Percentiles rank a stretch among this genome's conserved stretches.
Conservation (phyloP, 2,329 filamentous ascomycete genomes). For the Tolypocladium album region DNA sequence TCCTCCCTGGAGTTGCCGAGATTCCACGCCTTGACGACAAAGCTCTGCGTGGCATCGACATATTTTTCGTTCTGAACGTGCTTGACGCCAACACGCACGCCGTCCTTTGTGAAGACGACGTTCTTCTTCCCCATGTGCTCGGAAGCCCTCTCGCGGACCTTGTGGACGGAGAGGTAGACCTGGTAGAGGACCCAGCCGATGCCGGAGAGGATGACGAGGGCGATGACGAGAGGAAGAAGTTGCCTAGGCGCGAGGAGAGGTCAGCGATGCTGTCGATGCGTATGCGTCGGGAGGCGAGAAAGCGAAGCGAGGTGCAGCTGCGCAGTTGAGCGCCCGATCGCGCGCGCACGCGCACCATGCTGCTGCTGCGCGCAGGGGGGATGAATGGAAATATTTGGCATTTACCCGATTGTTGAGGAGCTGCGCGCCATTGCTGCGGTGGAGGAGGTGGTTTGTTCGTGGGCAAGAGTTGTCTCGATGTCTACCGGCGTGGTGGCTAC, state of each 20-base stretch:
- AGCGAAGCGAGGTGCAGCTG: neutral
- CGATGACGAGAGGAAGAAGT: constrained; percentile 55
- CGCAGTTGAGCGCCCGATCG: neutral
- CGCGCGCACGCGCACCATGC: neutral
- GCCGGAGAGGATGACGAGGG: constrained; percentile 41
- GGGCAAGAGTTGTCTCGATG: neutral
- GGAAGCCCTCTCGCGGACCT: constrained; percentile 54
- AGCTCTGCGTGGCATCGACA: constrained; percentile 62
- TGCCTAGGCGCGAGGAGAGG: constrained; percentile 28
- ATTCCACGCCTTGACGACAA: constrained; percentile 57
- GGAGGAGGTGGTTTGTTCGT: neutral
- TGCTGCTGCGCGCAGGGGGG: neutral
- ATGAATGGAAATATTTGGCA: neutral
- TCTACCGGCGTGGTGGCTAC: neutral
- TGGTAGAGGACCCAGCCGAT: constrained; percentile 62
- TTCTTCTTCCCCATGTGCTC: constrained; percentile 67
- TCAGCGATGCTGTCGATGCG: neutral
- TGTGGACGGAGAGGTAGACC: constrained; percentile 55
- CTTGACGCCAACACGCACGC: constrained; percentile 60
- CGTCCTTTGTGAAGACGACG: constrained; percentile 65
- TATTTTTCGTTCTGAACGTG: constrained; percentile 59
- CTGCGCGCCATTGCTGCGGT: constrained; percentile 1
- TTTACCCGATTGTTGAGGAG: constrained; percentile 5
- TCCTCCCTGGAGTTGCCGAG: constrained; percentile 25
- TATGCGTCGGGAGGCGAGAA: neutral